These are phyloP conservation scores for Pilasporangium apinafurcum DNA, from an alignment of 352 stramenopile species.

Conservation along the genomic window DNA sequence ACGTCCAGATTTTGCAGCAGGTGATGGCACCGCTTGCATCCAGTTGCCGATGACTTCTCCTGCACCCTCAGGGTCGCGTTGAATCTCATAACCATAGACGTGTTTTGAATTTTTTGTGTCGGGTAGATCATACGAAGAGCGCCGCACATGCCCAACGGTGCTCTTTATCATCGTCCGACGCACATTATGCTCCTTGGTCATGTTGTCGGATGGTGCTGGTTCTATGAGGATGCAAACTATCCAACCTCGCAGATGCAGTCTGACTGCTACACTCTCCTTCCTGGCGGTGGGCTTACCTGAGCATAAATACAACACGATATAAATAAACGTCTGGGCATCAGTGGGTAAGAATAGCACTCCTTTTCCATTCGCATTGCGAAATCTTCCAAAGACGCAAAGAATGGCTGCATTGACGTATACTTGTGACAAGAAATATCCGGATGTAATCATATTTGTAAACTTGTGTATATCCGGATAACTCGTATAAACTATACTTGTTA, in stretches of 20 bases:
- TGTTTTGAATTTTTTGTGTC: constrained; percentile 53
- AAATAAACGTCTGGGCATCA: too few relatives aligned
- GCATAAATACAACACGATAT: too few relatives aligned
- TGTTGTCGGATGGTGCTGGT: too few relatives aligned
- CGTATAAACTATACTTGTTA: constrained; percentile 1
- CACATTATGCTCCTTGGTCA: constrained; percentile 33
- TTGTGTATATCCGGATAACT: not conserved
- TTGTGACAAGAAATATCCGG: not conserved
- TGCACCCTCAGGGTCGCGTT: constrained; percentile 61
- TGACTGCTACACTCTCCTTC: too few relatives aligned
- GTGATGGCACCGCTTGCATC: constrained; percentile 56
- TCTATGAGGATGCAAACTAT: too few relatives aligned
- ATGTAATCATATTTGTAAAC: too few relatives aligned
- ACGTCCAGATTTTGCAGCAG: constrained; percentile 43
- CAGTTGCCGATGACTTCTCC: constrained; percentile 72
- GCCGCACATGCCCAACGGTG: constrained; percentile 56
- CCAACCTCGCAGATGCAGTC: too few relatives aligned
- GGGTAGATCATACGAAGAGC: constrained; percentile 60
- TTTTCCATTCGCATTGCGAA: too few relatives aligned
- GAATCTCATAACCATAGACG: constrained; percentile 66
- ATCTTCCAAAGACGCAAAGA: too few relatives aligned
- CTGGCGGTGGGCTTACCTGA: too few relatives aligned
- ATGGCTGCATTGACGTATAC: not conserved
- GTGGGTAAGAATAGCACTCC: too few relatives aligned
- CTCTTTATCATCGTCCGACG: constrained; percentile 82